Base-by-base conservation (phyloP, 148 eudicot species). In the Tetragonia tetragonoides region DNA sequence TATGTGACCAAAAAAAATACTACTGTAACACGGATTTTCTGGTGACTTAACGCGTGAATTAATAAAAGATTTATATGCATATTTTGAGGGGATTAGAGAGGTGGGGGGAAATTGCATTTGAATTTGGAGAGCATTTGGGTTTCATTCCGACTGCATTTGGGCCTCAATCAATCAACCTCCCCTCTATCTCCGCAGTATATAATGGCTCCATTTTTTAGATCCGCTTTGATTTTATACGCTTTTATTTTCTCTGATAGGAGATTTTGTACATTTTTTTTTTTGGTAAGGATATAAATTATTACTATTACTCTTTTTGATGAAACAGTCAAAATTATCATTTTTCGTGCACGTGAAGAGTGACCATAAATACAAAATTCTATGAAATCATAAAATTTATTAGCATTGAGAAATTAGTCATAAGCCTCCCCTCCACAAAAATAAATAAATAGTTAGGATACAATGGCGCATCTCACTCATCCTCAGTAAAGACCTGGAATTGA, bases 131-230 rank as follows among this genome's bases (percentile, higher is more conserved):
- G 85, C 42, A 89, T 89, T 90, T 90, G 83, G 79, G 85, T 90
- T 94, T 90, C 92, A 94, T 94, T 94, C 95, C 97, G 98, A 94
- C 93, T 71, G 67, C 89, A 90, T 93, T 91, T 93, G 73, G 82
- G 49, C 80, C 11, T 74, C 70, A 47, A 74, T 83, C 76, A 69
- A 68, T 54, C 76, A 80, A 65, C 75, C 23, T 78, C 49, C 71
- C 85, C 85, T 85, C 79, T 74, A 82, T 82, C 87, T 54, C 83
- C 83, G 81, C 83, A 82, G 63, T 73, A 59, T 70, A 77, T 64
- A 40, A 70, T 41, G 85, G 82, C 57, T 15, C 49, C 47, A 41
- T 44, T 41, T 41, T 68, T 42, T 68, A 68, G 34, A 28, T 28
- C 72, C 39, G 2, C 0, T 23, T 8, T 10, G 7, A 46, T 68